phyloP scores from a whole-genome alignment of 192 early-diverging fungal genomes.

The Radiomyces spectabilis region DNA sequence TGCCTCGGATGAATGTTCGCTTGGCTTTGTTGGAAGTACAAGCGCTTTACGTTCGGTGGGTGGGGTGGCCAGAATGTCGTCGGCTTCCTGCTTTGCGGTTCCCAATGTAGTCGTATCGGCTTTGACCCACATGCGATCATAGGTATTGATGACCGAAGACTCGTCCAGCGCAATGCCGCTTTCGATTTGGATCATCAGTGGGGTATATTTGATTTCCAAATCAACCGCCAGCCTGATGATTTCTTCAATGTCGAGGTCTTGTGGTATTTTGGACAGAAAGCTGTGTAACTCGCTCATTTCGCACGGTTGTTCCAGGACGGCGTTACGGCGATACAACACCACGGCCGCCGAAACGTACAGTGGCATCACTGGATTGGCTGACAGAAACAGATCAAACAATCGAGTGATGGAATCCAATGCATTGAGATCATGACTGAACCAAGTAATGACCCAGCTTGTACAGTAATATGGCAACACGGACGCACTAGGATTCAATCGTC shows the following conservation, averaged over 20 bases:
- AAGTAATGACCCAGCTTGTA: constrained; percentile 55
- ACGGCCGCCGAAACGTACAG: constrained; percentile 38
- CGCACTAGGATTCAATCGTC: constrained; percentile 14
- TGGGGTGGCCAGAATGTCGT: no score
- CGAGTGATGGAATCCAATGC: constrained; percentile 34
- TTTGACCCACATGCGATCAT: no score
- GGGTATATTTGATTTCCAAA: constrained; percentile 27
- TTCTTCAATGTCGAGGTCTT: constrained; percentile 32
- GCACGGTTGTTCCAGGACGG: constrained; percentile 30
- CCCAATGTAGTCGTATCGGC: no score
- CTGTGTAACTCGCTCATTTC: constrained; percentile 40
- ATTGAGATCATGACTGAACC: constrained; percentile 46
- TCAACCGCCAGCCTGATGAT: constrained; percentile 26
- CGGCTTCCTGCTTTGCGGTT: no score
- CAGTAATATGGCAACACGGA: constrained; percentile 43
- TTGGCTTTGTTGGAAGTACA: no score
- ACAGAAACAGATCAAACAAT: constrained; percentile 45
- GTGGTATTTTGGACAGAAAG: constrained; percentile 44
- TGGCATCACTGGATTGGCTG: constrained; percentile 42
- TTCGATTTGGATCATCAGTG: constrained; percentile 27
- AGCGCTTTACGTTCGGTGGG: no score
- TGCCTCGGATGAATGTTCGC: no score
- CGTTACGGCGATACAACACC: constrained; percentile 33
- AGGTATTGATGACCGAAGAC: constrained; percentile 25
- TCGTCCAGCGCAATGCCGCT: constrained; percentile 29